Percentiles rank a stretch among this genome's conserved stretches.
phyloP scores from a whole-genome alignment of 352 stramenopile species.

The Pythium brassicae region DNA sequence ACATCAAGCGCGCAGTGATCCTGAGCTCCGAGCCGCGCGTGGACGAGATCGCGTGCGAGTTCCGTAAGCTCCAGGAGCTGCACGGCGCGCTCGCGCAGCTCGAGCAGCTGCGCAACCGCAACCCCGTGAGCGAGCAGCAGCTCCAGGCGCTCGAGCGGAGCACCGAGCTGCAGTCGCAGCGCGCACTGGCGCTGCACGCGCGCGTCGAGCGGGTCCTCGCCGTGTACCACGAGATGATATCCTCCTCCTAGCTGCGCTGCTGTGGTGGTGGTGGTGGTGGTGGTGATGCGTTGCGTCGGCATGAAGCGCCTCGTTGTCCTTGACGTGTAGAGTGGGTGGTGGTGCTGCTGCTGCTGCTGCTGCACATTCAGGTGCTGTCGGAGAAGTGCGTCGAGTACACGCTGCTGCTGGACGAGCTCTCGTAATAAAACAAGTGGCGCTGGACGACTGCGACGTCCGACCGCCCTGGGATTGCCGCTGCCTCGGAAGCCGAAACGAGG shows the following conservation, averaged over 20 bases:
- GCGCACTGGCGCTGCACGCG: slow-evolving; percentile 37
- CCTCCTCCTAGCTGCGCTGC: slow-evolving; percentile 2
- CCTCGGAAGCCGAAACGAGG: too few relatives aligned
- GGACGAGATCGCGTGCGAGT: slow-evolving; percentile 25
- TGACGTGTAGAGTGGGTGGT: slow-evolving; percentile 4
- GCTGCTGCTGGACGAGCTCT: slow-evolving; percentile 45
- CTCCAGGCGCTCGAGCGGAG: slow-evolving; percentile 29
- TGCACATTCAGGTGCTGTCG: slow-evolving; percentile 50
- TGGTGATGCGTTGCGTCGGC: not conserved
- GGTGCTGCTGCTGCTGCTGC: not conserved
- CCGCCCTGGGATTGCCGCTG: too few relatives aligned
- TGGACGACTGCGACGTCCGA: too few relatives aligned
- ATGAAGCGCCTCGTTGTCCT: slow-evolving; percentile 11
- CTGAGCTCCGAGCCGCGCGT: slow-evolving; percentile 48
- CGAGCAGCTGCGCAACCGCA: slow-evolving; percentile 27
- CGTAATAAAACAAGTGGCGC: too few relatives aligned
- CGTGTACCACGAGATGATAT: slow-evolving; percentile 65
- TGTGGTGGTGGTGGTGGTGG: not conserved
- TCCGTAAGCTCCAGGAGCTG: slow-evolving; percentile 46
- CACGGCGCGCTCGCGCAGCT: slow-evolving; percentile 34
- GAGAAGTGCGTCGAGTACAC: slow-evolving; percentile 71
- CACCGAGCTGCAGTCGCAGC: slow-evolving; percentile 32
- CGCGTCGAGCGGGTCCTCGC: slow-evolving; percentile 46
- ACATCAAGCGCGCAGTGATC: slow-evolving; percentile 61
- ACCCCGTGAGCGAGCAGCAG: slow-evolving; percentile 13